phyloP scores from a whole-genome alignment of 1,284 basidiomycete genomes.

The Coniophora puteana region DNA sequence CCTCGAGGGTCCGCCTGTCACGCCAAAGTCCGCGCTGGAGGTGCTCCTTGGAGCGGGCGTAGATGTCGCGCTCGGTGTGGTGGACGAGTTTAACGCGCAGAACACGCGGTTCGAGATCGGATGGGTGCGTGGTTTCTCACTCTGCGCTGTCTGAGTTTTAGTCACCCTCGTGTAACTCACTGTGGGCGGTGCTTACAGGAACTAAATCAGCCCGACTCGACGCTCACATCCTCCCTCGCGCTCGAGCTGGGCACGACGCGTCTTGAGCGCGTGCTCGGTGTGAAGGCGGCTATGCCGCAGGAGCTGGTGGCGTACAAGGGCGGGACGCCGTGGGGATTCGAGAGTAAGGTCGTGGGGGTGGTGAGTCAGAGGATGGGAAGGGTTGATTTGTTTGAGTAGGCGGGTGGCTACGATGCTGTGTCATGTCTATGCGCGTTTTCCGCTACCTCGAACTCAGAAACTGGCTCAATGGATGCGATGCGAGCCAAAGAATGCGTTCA shows the following conservation, averaged over 20 bases:
- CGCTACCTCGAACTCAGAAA: no score
- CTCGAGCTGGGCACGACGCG: slow-evolving; percentile 43
- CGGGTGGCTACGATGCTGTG: background rate
- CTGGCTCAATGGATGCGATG: no score
- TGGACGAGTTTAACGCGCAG: slow-evolving; percentile 59
- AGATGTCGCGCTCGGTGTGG: slow-evolving; percentile 69
- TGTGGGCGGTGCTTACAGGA: slow-evolving; percentile 10
- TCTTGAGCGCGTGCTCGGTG: slow-evolving; percentile 53
- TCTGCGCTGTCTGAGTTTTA: slow-evolving; percentile 27
- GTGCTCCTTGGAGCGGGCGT: slow-evolving; percentile 62
- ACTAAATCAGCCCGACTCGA: no score
- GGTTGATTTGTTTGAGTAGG: slow-evolving; percentile 16
- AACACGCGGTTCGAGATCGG: slow-evolving; percentile 74
- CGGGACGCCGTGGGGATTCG: slow-evolving; percentile 41
- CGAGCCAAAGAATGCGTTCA: no score
- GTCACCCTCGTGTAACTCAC: background rate
- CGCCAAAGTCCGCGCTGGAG: slow-evolving; percentile 60
- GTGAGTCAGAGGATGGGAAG: slow-evolving; percentile 17
- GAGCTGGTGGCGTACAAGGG: slow-evolving; percentile 55
- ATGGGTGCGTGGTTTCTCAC: slow-evolving; percentile 46
- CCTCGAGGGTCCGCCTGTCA: slow-evolving; percentile 72
- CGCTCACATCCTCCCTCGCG: slow-evolving; percentile 32
- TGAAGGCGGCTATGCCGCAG: slow-evolving; percentile 14
- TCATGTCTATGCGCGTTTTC: background rate
- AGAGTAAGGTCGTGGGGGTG: slow-evolving; percentile 44